phyloP scores from a whole-genome alignment of 352 stramenopile genomes.

The Phytopythium montanum region DNA sequence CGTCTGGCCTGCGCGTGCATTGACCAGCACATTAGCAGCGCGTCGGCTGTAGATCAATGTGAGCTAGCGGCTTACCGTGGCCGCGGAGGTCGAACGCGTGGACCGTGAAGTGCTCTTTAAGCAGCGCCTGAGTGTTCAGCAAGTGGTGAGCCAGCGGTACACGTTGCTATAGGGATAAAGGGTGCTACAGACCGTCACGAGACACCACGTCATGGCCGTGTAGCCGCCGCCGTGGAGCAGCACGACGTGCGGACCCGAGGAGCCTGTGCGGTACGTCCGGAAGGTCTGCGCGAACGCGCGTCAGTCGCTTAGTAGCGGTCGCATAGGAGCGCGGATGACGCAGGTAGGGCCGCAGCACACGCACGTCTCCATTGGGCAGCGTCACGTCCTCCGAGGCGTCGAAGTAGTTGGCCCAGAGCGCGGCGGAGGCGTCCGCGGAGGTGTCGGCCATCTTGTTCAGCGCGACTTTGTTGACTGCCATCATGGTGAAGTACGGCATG shows the following conservation, averaged over 20 bases:
- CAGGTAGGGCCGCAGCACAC: slow-evolving; percentile 1
- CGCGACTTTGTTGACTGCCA: too few species aligned
- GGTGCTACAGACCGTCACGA: slow-evolving; percentile 44
- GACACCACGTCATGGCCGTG: slow-evolving; percentile 85
- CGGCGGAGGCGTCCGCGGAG: slow-evolving; percentile 26
- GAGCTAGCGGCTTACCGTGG: slow-evolving; percentile 37
- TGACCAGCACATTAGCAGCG: too few species aligned
- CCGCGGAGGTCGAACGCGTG: slow-evolving; percentile 83
- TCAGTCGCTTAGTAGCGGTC: background rate
- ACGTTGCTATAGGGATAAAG: too few species aligned
- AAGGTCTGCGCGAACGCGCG: slow-evolving; percentile 46
- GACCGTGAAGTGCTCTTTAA: slow-evolving; percentile 76
- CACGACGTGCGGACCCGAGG: slow-evolving; percentile 64
- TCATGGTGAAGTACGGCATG: too few species aligned
- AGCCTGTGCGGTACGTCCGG: slow-evolving; percentile 70
- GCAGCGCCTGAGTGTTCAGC: slow-evolving; percentile 34
- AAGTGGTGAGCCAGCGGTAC: background rate
- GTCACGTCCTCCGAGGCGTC: slow-evolving; percentile 60
- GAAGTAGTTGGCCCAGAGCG: slow-evolving; percentile 71
- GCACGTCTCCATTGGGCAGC: slow-evolving; percentile 63
- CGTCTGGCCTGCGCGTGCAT: slow-evolving; percentile 31
- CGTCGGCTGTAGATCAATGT: too few species aligned
- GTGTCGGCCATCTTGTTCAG: background rate
- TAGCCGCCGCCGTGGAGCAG: slow-evolving; percentile 84
- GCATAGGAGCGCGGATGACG: background rate